Base-by-base conservation (phyloP, 345 rosid genomes). In the Ceriops decandra region DNA sequence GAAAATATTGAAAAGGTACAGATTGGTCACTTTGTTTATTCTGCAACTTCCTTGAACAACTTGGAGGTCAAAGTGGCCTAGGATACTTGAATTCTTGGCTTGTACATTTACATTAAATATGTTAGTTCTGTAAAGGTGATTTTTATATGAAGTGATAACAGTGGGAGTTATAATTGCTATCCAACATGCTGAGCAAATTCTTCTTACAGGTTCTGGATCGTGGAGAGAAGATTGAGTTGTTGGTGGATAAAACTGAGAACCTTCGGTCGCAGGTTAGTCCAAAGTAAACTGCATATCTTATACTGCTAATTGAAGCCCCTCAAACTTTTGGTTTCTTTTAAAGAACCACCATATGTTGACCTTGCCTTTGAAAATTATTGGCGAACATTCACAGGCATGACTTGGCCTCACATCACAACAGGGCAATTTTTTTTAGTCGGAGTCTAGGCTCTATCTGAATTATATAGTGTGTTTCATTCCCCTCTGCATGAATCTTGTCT, bases 201-300 rank as follows among this genome's bases (percentile, higher is more conserved):
- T 22, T 47, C 17, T 22, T 62, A 63, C 81, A 95, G 99, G 99
- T 92, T 81, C 96, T 95, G 64, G 98, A 92, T 72, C 93, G 99
- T 58, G 98, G 99, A 65, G 99, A 95, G 86, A 95, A 95, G 87
- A 90, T 95, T 71, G 99, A 92, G 82, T 85, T 95, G 63, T 81
- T 95, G 79, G 99, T 95, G 70, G 99, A 95, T 74, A 95, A 95
- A 82, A 92, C 99, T 31, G 99, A 95, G 81, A 92, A 90, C 76
- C 97, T 95, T 75, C 96, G 92, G 57, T 90, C 92, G 58, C 99
- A 92, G 96, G 99, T 92, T 61, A 67, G 66, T 61, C 10, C 62
- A 22, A 26, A 16, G 5, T 27, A 38, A 5, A 56, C 30, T 16
- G 31, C 26, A 5, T 17, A 9, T 26, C 59, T 56, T 56, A 21